phyloP scores from a whole-genome alignment of 2,329 filamentous ascomycete species.

The Waltergamsia citrina region DNA sequence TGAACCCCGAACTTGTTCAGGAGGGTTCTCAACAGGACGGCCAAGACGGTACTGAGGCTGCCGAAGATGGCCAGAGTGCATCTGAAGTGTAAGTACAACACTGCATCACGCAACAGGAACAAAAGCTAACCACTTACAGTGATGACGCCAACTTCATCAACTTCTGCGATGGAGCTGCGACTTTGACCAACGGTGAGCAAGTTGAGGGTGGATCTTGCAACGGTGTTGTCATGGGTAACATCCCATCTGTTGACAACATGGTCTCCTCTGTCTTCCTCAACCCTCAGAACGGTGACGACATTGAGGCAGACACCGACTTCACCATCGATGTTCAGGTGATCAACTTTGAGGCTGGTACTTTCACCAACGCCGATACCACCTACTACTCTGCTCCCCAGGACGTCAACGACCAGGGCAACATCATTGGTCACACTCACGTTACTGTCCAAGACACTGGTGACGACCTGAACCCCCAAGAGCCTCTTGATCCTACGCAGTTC shows the following conservation, averaged over 20 bases:
- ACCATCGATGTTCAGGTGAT: conserved; percentile 39
- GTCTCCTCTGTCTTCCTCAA: conserved; percentile 44
- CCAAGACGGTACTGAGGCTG: conserved; percentile 21
- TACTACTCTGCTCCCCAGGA: conserved; percentile 53
- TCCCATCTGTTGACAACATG: conserved; percentile 45
- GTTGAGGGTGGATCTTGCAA: conserved; percentile 52
- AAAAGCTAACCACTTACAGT: conserved; percentile 20
- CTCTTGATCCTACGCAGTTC: conserved; percentile 43
- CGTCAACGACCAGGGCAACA: conserved; percentile 33
- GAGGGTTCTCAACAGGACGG: conserved; percentile 33
- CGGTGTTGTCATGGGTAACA: conserved; percentile 50
- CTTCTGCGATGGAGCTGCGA: conserved; percentile 43
- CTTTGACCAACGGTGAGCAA: conserved; percentile 54
- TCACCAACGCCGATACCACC: conserved; percentile 49
- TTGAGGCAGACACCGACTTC: conserved; percentile 39
- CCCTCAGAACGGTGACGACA: conserved; percentile 40
- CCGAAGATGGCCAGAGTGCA: conserved; percentile 30
- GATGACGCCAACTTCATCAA: conserved; percentile 55
- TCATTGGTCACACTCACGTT: conserved; percentile 52
- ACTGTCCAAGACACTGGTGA: conserved; percentile 47
- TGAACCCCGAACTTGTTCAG: conserved; percentile 32
- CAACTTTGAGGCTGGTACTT: conserved; percentile 47
- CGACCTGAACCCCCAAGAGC: conserved; percentile 36
- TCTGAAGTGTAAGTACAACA: conserved; percentile 34
- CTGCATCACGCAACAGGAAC: background rate